A percentile compares a stretch with the other conserved stretches of the same genome.
These are phyloP conservation scores for Lactarius sp. DNA, from an alignment of 768 basidiomycete species.

Conservation along the genomic window DNA sequence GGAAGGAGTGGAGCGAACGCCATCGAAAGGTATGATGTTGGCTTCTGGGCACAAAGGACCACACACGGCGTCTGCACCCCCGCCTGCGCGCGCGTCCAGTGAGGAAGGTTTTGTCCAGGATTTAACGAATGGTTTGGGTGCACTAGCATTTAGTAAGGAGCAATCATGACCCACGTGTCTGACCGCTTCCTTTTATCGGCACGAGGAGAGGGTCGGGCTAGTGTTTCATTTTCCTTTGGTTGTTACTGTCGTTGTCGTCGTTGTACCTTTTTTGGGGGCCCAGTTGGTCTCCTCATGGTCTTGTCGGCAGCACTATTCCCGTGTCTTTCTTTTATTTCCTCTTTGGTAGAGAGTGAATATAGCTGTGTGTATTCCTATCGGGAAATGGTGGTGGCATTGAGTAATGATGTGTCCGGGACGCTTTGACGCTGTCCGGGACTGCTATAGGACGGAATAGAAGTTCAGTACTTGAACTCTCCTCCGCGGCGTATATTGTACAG, in stretches of 20 bases:
- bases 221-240: constrained; percentile 41
- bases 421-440: neutral
- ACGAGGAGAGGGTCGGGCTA: constrained; percentile 50
- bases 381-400: neutral
- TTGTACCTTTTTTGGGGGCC: neutral
- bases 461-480: neutral
- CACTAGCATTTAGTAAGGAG: constrained; percentile 52
- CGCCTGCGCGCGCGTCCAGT: constrained; percentile 25
- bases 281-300: constrained; percentile 1
- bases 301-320: constrained; percentile 1
- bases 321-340: constrained; percentile 16
- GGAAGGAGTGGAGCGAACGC: constrained; percentile 14
- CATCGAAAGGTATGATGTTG: constrained; percentile 6
- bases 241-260: constrained; percentile 44
- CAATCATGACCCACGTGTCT: constrained; percentile 32
- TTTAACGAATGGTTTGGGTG: constrained; percentile 60
- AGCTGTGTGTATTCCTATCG: constrained; percentile 20
- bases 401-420: neutral
- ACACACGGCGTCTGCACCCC: constrained; percentile 6
- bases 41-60: neutral
- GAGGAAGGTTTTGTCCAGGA: constrained; percentile 73
- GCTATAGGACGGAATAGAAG: neutral
- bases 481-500: no score
- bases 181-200: constrained; percentile 47
- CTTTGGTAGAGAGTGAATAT: constrained; percentile 17